These are phyloP conservation scores for Trichophyton rubrum DNA, from an alignment of 2,329 filamentous ascomycete genomes.

Conservation along the genomic window DNA sequence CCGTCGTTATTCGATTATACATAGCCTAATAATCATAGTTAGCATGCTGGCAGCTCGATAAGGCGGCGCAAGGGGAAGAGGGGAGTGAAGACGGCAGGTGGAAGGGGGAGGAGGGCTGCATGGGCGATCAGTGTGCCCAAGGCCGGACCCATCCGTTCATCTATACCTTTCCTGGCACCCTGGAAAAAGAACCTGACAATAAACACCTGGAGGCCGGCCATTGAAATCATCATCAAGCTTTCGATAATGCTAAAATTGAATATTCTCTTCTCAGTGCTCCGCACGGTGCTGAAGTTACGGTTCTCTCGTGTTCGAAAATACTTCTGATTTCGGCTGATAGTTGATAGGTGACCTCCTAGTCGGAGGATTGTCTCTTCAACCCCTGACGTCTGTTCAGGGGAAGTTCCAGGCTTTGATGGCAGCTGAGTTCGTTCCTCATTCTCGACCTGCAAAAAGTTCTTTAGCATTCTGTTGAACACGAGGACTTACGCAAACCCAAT, in stretches of 20 bases:
- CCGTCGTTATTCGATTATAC: conserved; percentile 8
- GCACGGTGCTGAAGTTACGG: conserved; percentile 94
- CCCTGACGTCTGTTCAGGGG: conserved; percentile 74
- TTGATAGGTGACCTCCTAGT: conserved; percentile 81
- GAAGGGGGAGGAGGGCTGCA: neutral
- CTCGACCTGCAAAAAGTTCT: conserved; percentile 54
- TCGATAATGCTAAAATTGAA: conserved; percentile 97
- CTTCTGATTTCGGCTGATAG: conserved; percentile 93
- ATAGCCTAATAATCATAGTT: conserved; percentile 7
- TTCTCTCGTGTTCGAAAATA: conserved; percentile 99
- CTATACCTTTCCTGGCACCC: conserved; percentile 56
- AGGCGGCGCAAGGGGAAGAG: neutral
- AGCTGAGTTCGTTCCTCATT: conserved; percentile 73
- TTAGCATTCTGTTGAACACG: neutral
- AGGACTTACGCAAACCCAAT: neutral
- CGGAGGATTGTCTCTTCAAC: conserved; percentile 94
- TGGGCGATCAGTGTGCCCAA: neutral
- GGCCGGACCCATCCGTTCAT: neutral
- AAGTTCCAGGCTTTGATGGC: conserved; percentile 76
- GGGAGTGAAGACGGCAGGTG: neutral
- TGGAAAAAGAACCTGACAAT: conserved; percentile 99
- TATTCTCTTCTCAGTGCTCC: conserved; percentile 88
- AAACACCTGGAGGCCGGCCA: conserved; percentile 94
- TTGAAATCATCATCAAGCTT: conserved; percentile 77
- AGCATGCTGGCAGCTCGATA: conserved; percentile 2